These are phyloP conservation scores for Pseudotsuga menziesii DNA, from an alignment of 75 land plant species.

Conservation along the genomic window DNA sequence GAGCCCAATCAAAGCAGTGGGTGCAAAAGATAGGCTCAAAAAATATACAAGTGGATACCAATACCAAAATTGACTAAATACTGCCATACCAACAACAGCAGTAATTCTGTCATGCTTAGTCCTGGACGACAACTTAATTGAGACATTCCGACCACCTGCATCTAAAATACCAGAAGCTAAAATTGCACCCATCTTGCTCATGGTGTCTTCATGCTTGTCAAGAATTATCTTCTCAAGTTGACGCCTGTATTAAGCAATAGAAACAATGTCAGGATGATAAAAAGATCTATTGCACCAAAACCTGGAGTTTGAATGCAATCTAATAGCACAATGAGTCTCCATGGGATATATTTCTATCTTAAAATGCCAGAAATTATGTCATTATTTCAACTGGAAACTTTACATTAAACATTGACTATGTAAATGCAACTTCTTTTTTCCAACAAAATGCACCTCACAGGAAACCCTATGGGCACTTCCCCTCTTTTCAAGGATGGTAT, in stretches of 20 bases:
- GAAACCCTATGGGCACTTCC: no score
- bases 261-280: background rate
- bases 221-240: conserved; percentile 94
- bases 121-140: conserved; percentile 80
- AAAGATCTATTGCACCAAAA: background rate
- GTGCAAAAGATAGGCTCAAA: conserved; percentile 85
- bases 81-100: conserved; percentile 97
- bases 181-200: conserved; percentile 99
- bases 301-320: background rate
- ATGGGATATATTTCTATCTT: background rate
- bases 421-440: background rate
- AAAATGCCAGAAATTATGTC: background rate
- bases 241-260: conserved; percentile 39
- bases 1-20: conserved; percentile 96
- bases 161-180: conserved; percentile 96
- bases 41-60: conserved; percentile 97
- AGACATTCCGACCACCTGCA: conserved; percentile 98
- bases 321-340: background rate
- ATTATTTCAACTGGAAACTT: background rate
- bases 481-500: no score
- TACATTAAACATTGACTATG: background rate
- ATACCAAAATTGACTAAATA: conserved; percentile 99
- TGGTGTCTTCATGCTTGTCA: conserved; percentile 98
- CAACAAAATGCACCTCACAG: no score
- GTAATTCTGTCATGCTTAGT: conserved; percentile 92